phyloP scores from a whole-genome alignment of 2,329 filamentous ascomycete species.

The Xylaria sp. region DNA sequence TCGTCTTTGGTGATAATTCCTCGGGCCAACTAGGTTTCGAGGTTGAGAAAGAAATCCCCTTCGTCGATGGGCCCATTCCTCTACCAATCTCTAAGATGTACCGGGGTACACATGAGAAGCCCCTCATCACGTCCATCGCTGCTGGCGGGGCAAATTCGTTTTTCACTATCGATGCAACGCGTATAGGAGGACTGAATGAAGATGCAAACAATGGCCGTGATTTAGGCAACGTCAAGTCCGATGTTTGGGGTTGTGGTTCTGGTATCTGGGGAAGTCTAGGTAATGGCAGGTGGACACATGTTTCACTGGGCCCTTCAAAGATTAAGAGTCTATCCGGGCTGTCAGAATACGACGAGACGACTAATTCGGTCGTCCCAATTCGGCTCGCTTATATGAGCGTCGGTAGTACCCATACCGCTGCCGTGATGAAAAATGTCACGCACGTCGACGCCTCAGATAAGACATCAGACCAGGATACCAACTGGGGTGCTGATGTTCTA shows the following conservation, averaged over 20 bases:
- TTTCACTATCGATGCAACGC: constrained; percentile 82
- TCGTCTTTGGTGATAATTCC: constrained; percentile 90
- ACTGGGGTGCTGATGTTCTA: constrained; percentile 88
- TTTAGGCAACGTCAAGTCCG: constrained; percentile 70
- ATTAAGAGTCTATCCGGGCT: constrained; percentile 85
- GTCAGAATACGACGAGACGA: constrained; percentile 84
- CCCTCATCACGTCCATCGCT: constrained; percentile 78
- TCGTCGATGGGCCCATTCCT: constrained; percentile 74
- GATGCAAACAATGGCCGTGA: constrained; percentile 53
- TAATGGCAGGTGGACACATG: constrained; percentile 88
- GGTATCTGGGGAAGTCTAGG: constrained; percentile 87
- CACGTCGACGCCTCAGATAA: constrained; percentile 65
- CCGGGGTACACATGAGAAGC: constrained; percentile 67
- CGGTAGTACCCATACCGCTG: constrained; percentile 82
- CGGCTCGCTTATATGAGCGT: constrained; percentile 77
- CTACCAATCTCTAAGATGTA: constrained; percentile 80
- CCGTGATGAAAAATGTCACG: constrained; percentile 84
- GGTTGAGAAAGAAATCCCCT: constrained; percentile 68
- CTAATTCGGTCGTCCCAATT: constrained; percentile 77
- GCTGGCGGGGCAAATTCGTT: constrained; percentile 90
- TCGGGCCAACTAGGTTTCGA: constrained; percentile 92
- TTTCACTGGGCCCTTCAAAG: constrained; percentile 80
- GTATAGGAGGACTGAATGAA: constrained; percentile 57
- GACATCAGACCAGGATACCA: constrained; percentile 74
- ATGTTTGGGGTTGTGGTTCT: constrained; percentile 87